Conservation (phyloP, 1,139 yeast species). For the Debaryomyces nepalensis region DNA sequence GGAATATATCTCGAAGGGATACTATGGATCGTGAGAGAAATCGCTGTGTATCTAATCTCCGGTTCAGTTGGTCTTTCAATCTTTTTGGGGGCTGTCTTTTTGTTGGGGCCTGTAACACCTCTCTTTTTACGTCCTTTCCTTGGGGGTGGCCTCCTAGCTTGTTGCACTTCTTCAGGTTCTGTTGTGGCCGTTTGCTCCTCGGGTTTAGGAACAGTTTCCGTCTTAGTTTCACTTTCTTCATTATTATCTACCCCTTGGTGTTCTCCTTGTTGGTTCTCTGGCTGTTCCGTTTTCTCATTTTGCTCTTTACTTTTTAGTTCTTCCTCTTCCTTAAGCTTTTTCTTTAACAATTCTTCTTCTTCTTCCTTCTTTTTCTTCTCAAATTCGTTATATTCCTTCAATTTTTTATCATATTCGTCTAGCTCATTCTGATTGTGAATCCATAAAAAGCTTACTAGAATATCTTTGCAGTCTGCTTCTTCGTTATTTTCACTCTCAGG, state of each 20-base stretch:
- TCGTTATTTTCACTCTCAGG: constrained; percentile 32
- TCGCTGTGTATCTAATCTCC: constrained; percentile 55
- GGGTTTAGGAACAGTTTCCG: too few species aligned
- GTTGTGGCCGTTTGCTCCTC: too few species aligned
- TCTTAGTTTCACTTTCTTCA: too few species aligned
- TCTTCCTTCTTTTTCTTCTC: constrained; percentile 28
- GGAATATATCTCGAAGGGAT: constrained; percentile 71
- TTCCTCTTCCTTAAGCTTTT: constrained; percentile 25
- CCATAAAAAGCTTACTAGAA: constrained; percentile 68
- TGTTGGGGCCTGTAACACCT: constrained; percentile 24
- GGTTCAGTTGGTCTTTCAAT: constrained; percentile 43
- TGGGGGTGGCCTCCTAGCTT: constrained; percentile 26
- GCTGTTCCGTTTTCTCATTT: constrained; percentile 15
- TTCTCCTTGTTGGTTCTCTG: constrained; percentile 18
- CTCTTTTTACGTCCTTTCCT: constrained; percentile 27
- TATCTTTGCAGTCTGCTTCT: constrained; percentile 44
- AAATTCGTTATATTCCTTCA: constrained; percentile 35
- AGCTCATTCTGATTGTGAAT: constrained; percentile 58
- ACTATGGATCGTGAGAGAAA: constrained; percentile 65
- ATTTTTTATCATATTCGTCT: constrained; percentile 49
- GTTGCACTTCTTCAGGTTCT: constrained; percentile 21
- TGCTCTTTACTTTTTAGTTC: constrained; percentile 18
- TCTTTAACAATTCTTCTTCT: constrained; percentile 30
- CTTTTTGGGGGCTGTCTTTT: constrained; percentile 27
- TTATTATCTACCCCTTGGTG: constrained; percentile 13